A percentile compares a stretch with the other conserved stretches of the same genome.
phyloP scores from a whole-genome alignment of 2,329 filamentous ascomycete genomes.

The Colletotrichum zoysiae region DNA sequence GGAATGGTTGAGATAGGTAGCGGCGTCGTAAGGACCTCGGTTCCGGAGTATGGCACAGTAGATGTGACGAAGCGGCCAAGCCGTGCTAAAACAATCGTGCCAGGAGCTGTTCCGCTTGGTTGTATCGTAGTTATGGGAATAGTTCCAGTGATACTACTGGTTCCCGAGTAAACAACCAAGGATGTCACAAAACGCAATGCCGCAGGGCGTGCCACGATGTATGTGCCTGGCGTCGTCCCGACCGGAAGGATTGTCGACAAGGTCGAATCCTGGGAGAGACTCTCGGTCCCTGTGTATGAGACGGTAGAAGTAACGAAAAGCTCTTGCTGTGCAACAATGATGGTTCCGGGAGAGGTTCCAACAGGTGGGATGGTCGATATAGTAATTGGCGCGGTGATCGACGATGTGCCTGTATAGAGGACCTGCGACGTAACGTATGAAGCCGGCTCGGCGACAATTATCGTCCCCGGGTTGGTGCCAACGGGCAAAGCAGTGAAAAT shows the following conservation, averaged over 20 bases:
- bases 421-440: slow-evolving; percentile 26
- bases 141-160: neutral
- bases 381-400: slow-evolving; percentile 14
- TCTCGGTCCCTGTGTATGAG: slow-evolving; percentile 7
- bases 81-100: slow-evolving; percentile 27
- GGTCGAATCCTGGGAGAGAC: neutral
- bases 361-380: slow-evolving; percentile 24
- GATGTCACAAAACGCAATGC: neutral
- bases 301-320: slow-evolving; percentile 12
- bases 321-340: slow-evolving; percentile 16
- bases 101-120: slow-evolving; percentile 16
- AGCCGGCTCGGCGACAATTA: slow-evolving; percentile 24
- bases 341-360: slow-evolving; percentile 24
- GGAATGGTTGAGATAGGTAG: slow-evolving; percentile 11
- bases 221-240: slow-evolving; percentile 24
- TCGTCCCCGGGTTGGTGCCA: slow-evolving; percentile 27
- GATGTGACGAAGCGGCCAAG: slow-evolving; percentile 4
- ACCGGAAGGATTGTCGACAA: slow-evolving; percentile 17
- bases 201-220: slow-evolving; percentile 18
- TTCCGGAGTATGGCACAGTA: slow-evolving; percentile 7
- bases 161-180: slow-evolving; percentile 8
- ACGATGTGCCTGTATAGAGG: slow-evolving; percentile 5
- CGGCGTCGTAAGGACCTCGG: neutral
- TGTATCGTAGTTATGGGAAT: slow-evolving; percentile 23
- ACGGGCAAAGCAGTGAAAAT: slow-evolving; percentile 22